Base-by-base conservation (phyloP, 2,329 filamentous ascomycete species). In the Pleoardoris graminearum region DNA sequence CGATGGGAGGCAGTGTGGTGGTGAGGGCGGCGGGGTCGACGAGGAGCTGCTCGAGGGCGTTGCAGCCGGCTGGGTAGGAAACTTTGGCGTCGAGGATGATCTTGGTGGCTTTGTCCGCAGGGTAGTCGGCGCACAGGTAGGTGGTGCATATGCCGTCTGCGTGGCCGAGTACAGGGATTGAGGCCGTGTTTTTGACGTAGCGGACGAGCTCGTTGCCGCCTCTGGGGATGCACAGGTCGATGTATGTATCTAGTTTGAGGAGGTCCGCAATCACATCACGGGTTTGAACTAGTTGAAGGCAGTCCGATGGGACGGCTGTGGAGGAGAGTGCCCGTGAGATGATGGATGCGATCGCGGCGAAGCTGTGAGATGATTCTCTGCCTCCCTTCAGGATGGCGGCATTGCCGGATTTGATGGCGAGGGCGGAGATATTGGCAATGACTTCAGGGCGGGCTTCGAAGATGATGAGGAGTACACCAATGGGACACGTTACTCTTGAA, bases 381-480 rank as follows among this genome's bases (percentile, higher is more conserved):
- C 94, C 94, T 55, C 92, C 93, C 80, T 99, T 99, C 55, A 99
- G 80, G 66, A 99, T 97, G 46, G 92, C 94, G 30, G 94, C 89
- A 74, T 99, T 99, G 66, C 91, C 94, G 11, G 93, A 97, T 74
- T 99, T 99, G 75, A 99, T 90, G 32, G 94, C 92, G 21, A 99
- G 81, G 3, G 92, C 90, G 57, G 94, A 91, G 68, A 99, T 97
- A 75, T 99, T 99, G 69, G 93, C 94, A 69, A 99, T 97, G 60
- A 99, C 94, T 76, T 99, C 94, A 6, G 94, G 94, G 7, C 94
- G 88, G 30, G 94, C 94, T 77, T 99, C 94, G 70, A 99, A 99
- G 69, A 99, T 97, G 76, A 99, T 94, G 61, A 99, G 83, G 36
- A 99, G 84, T n/a, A 97, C 92, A 54, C 94, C 94, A 63, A 99